phyloP scores from a whole-genome alignment of 352 stramenopile genomes.

The Phytophthora macrochlamydospora region DNA sequence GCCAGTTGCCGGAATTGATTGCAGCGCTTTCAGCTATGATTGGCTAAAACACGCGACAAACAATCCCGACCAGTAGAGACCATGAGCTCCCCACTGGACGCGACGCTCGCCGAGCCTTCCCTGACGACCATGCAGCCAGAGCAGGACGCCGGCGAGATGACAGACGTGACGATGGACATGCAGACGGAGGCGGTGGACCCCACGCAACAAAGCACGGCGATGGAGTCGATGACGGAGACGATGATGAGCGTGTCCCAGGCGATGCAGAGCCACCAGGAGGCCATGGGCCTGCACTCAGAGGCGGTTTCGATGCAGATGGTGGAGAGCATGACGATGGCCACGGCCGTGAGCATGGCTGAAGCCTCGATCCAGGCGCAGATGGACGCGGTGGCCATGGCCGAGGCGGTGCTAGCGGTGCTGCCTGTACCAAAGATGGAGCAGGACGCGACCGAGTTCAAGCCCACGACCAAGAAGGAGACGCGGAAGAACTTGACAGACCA shows the following conservation, averaged over 20 bases:
- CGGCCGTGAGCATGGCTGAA: not conserved
- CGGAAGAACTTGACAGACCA: slow-evolving; percentile 40
- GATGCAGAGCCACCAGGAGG: not conserved
- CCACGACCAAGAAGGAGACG: slow-evolving; percentile 16
- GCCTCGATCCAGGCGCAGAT: not conserved
- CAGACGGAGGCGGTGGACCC: not conserved
- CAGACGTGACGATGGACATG: not conserved
- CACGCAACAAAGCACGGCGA: too few species aligned
- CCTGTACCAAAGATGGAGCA: not conserved
- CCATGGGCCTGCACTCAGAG: not conserved
- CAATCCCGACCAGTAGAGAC: not conserved
- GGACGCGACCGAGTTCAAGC: not conserved
- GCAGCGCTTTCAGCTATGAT: slow-evolving; percentile 4
- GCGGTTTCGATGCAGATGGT: not conserved
- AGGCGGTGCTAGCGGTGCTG: slow-evolving; percentile 26
- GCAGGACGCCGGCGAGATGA: not conserved
- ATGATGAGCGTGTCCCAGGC: not conserved
- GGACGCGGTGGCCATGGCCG: not conserved
- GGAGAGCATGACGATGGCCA: not conserved
- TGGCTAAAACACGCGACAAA: slow-evolving; percentile 2
- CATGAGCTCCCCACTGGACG: too few species aligned
- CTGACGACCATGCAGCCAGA: not conserved
- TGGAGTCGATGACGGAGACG: not conserved
- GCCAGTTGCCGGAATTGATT: slow-evolving; percentile 45
- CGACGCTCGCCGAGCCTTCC: not conserved